phyloP scores from a whole-genome alignment of 306 rosid genomes.

The Neltuma alba region DNA sequence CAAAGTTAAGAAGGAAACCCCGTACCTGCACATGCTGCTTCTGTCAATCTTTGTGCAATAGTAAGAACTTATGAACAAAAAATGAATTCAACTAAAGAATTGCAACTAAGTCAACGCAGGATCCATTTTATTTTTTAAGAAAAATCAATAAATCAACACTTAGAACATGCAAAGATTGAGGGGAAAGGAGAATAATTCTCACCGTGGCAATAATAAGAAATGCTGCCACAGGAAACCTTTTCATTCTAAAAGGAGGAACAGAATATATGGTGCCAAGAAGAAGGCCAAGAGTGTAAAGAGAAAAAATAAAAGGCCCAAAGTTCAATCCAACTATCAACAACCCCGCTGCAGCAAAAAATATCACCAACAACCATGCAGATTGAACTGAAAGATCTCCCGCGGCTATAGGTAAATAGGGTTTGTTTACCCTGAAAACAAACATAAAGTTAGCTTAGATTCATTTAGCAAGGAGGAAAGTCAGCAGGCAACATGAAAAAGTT shows the following conservation, averaged over 20 bases:
- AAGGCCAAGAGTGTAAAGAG: constrained; percentile 86
- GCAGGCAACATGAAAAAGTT: not conserved
- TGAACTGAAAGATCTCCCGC: constrained; percentile 98
- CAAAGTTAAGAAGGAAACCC: constrained; percentile 94
- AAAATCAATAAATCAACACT: constrained; percentile 6
- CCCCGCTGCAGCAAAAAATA: constrained; percentile 83
- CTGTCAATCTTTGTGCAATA: constrained; percentile 32
- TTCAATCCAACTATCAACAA: constrained; percentile 73
- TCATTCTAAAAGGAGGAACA: constrained; percentile 94
- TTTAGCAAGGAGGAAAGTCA: not conserved
- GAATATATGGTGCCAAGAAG: constrained; percentile 94
- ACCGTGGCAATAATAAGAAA: constrained; percentile 97
- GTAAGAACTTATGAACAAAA: constrained; percentile 8
- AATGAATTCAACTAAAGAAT: constrained; percentile 7
- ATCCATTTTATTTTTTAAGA: not conserved
- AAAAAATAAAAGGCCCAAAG: constrained; percentile 84
- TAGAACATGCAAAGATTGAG: constrained; percentile 18
- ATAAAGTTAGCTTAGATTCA: constrained; percentile 23
- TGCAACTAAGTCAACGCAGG: not conserved
- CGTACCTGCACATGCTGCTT: constrained; percentile 70
- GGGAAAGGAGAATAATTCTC: constrained; percentile 36
- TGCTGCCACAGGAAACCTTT: constrained; percentile 92
- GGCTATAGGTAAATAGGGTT: constrained; percentile 94
- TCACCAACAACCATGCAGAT: constrained; percentile 92
- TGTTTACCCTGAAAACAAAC: constrained; percentile 85